Evolutionary conservation across 2,329 filamentous ascomycete genomes (phyloP).

Genomic region (Pestalotiopsis sp.): DNA sequence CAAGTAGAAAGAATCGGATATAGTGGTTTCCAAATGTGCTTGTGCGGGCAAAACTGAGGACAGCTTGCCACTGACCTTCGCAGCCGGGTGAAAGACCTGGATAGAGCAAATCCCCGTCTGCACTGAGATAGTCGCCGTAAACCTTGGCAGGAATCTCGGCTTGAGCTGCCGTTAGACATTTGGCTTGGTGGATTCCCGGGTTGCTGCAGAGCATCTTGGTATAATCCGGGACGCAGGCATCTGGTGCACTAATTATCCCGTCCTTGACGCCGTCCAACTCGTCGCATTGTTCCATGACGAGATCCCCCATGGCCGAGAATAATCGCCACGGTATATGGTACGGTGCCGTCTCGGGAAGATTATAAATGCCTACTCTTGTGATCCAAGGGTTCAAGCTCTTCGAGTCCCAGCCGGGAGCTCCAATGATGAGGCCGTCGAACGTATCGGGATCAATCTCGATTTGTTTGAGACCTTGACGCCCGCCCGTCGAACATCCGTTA

Average conservation of each 20-base stretch:
- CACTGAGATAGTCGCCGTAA: conserved; percentile 27
- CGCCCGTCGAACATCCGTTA: conserved; percentile 59
- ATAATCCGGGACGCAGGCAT: conserved; percentile 46
- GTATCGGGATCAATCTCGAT: conserved; percentile 53
- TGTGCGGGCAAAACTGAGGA: conserved; percentile 32
- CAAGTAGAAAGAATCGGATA: conserved; percentile 40
- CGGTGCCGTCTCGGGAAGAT: conserved; percentile 44
- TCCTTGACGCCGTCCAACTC: conserved; percentile 49
- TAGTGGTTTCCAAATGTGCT: conserved; percentile 36
- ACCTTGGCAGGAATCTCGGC: conserved; percentile 35
- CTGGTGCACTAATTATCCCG: conserved; percentile 49
- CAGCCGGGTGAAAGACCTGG: conserved; percentile 49
- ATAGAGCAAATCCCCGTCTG: conserved; percentile 37
- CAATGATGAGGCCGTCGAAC: conserved; percentile 59
- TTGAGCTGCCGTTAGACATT: conserved; percentile 46
- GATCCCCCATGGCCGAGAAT: conserved; percentile 37
- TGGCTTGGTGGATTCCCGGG: conserved; percentile 23
- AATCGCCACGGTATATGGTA: conserved; percentile 50
- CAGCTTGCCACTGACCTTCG: conserved; percentile 37
- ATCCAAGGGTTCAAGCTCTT: conserved; percentile 45
- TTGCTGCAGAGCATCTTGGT: conserved; percentile 39
- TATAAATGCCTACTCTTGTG: conserved; percentile 46
- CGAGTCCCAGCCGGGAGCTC: conserved; percentile 52
- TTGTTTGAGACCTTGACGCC: conserved; percentile 57
- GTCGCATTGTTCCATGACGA: conserved; percentile 54